Evolutionary conservation across 495 filamentous ascomycete species (phyloP).

Genomic region (Trichoderma orchidacearum): DNA sequence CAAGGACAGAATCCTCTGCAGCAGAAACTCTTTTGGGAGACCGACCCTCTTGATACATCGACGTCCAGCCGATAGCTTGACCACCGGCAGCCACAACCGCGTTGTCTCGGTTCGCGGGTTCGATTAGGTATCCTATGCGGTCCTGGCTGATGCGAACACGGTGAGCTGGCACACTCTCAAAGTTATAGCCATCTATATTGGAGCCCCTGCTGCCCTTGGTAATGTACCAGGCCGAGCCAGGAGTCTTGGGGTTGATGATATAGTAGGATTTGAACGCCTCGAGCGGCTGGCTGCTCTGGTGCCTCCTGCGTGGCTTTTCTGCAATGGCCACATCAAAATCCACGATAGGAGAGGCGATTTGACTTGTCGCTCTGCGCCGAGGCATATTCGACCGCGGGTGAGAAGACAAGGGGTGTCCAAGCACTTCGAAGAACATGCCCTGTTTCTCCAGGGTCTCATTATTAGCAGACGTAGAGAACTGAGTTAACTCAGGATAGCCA

Average conservation of each 20-base stretch:
- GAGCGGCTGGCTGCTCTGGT: background rate
- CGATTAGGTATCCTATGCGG: background rate
- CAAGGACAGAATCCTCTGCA: background rate
- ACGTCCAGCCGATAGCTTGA: background rate
- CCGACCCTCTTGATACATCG: background rate
- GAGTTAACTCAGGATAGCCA: background rate
- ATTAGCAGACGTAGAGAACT: background rate
- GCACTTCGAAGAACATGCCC: background rate
- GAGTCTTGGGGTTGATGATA: background rate
- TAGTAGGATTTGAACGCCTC: background rate
- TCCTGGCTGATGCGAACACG: background rate
- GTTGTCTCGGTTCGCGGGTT: background rate
- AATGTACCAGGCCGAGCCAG: background rate
- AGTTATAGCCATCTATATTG: background rate
- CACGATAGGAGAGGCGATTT: background rate
- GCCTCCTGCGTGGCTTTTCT: background rate
- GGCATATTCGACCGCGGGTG: background rate
- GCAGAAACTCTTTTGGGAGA: background rate
- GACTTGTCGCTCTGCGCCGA: background rate
- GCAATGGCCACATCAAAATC: background rate
- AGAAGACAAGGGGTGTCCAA: background rate
- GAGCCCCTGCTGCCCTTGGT: background rate
- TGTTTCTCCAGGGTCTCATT: background rate
- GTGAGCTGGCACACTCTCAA: background rate
- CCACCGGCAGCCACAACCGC: background rate